phyloP scores from a whole-genome alignment of 2,329 filamentous ascomycete species.

The Graphium sp. region DNA sequence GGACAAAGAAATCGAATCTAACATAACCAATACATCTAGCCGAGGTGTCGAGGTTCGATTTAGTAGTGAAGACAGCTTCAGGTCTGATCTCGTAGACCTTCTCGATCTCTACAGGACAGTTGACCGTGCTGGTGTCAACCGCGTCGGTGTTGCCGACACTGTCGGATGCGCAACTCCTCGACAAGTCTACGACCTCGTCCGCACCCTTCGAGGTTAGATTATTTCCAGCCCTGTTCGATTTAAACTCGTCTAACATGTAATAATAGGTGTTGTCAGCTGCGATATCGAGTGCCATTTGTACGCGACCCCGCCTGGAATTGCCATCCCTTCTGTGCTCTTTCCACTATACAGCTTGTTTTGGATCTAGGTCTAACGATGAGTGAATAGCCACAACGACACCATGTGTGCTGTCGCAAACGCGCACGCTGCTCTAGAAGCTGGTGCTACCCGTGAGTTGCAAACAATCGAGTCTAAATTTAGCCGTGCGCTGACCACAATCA shows the following conservation, averaged over 20 bases:
- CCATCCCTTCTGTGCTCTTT: too few species aligned
- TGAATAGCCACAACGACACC: conserved; percentile 74
- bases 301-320: too few species aligned
- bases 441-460: too few species aligned
- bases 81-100: conserved; percentile 67
- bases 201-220: conserved; percentile 62
- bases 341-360: too few species aligned
- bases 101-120: conserved; percentile 69
- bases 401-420: conserved; percentile 82
- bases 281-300: conserved; percentile 81
- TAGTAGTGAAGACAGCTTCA: conserved; percentile 71
- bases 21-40: background rate
- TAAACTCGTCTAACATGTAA: too few species aligned
- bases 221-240: too few species aligned
- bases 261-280: conserved; percentile 28
- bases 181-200: conserved; percentile 77
- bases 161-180: conserved; percentile 71
- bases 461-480: too few species aligned
- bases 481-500: too few species aligned
- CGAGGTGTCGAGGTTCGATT: conserved; percentile 15
- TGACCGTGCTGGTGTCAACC: conserved; percentile 65
- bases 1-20: background rate
- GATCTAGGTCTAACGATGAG: too few species aligned
- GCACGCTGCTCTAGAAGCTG: conserved; percentile 72
- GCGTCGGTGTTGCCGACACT: conserved; percentile 85